A percentile compares a stretch with the other conserved stretches of the same genome.
Conservation (phyloP, 371 early-diverging fungal genomes). For the Lichtheimia ramosa region DNA sequence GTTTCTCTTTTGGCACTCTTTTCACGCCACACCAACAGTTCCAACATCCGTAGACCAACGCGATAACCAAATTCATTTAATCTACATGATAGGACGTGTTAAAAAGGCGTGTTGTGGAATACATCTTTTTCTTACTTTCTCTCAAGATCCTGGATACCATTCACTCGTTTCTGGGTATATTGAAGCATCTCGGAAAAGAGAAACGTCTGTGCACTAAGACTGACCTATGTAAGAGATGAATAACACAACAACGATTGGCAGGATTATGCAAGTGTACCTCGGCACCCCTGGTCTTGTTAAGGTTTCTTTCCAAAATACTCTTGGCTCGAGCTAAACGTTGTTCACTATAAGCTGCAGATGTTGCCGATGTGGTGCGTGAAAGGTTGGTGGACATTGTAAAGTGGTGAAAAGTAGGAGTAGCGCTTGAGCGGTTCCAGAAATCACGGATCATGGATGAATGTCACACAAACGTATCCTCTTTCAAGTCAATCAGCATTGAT, state of each 20-base stretch:
- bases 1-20: conserved; percentile 86
- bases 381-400: conserved; percentile 9
- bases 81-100: conserved; percentile 32
- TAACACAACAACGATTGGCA: not conserved
- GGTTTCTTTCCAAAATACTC: conserved; percentile 61
- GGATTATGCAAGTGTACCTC: conserved; percentile 45
- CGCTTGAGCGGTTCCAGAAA: no score
- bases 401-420: not conserved
- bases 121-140: conserved; percentile 59
- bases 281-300: conserved; percentile 61
- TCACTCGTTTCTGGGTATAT: conserved; percentile 91
- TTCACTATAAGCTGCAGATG: conserved; percentile 38
- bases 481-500: no score
- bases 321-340: conserved; percentile 31
- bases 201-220: conserved; percentile 84
- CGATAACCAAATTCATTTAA: conserved; percentile 92
- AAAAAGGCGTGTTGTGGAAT: not conserved
- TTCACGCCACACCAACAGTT: conserved; percentile 86
- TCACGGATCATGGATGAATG: no score
- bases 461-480: no score
- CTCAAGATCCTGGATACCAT: conserved; percentile 94
- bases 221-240: conserved; percentile 58
- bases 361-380: conserved; percentile 21
- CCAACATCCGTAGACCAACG: conserved; percentile 86
- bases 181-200: conserved; percentile 94